These are phyloP conservation scores for Globisporangium apiculatum DNA, from an alignment of 352 stramenopile genomes.

Conservation along the genomic window DNA sequence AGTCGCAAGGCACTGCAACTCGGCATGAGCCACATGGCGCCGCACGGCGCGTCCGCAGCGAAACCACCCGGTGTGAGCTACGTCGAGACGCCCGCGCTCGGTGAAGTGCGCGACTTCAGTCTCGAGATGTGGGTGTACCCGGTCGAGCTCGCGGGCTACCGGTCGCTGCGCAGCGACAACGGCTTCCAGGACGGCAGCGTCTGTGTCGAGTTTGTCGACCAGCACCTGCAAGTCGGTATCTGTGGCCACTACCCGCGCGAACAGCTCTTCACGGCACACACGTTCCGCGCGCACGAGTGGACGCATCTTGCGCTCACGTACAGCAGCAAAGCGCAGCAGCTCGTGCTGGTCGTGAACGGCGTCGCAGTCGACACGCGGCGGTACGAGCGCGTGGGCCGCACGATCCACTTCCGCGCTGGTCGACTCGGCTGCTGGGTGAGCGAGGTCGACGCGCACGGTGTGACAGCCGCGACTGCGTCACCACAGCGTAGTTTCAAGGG, in stretches of 20 bases:
- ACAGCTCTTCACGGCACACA: conserved; percentile 44
- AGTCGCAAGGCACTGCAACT: conserved; percentile 60
- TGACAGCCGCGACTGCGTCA: conserved; percentile 18
- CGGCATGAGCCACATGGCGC: conserved; percentile 22
- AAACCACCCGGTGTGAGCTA: conserved; percentile 61
- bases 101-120: conserved; percentile 57
- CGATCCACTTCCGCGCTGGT: conserved; percentile 41
- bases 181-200: conserved; percentile 59
- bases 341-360: conserved; percentile 59
- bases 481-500: conserved; percentile 67
- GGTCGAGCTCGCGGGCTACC: conserved; percentile 49
- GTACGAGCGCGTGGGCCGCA: conserved; percentile 37
- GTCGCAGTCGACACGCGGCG: conserved; percentile 18
- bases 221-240: conserved; percentile 60
- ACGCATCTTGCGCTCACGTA: conserved; percentile 64
- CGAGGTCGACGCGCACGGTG: conserved; percentile 30
- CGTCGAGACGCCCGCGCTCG: conserved; percentile 54
- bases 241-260: conserved; percentile 69
- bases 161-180: conserved; percentile 69
- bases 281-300: conserved; percentile 61
- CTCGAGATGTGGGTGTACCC: conserved; percentile 81
- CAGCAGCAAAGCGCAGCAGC: conserved; percentile 12
- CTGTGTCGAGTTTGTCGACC: conserved; percentile 65
- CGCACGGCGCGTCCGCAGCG: conserved; percentile 6
- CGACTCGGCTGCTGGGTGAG: conserved; percentile 72